These are phyloP conservation scores for Colletotrichum truncatum DNA, from an alignment of 2,329 filamentous ascomycete genomes.

Conservation along the genomic window DNA sequence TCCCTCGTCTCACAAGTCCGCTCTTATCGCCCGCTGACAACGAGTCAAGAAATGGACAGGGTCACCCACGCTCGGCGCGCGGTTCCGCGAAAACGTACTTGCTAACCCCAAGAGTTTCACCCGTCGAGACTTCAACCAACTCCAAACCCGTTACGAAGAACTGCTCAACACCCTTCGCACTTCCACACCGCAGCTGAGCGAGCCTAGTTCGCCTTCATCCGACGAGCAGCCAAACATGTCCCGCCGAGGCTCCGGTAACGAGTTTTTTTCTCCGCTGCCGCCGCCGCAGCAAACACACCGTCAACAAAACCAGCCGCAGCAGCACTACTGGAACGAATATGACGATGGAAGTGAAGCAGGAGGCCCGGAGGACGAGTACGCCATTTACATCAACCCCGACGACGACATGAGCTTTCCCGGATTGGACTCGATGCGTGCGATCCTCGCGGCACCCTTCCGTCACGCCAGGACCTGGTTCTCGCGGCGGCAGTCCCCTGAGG, in stretches of 20 bases:
- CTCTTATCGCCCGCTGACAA: conserved; percentile 17
- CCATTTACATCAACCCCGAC: conserved; percentile 79
- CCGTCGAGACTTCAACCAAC: conserved; percentile 67
- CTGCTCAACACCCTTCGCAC: conserved; percentile 57
- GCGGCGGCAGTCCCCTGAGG: conserved; percentile 18
- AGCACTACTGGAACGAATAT: conserved; percentile 86
- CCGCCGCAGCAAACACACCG: conserved; percentile 34
- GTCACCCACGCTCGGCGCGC: conserved; percentile 69
- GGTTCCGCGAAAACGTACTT: conserved; percentile 74
- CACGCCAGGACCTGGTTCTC: conserved; percentile 63
- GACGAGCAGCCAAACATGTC: conserved; percentile 34
- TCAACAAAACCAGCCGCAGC: conserved; percentile 36
- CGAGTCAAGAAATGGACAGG: conserved; percentile 79
- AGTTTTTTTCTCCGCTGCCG: conserved; percentile 20
- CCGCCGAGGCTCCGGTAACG: conserved; percentile 28
- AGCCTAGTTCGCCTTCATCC: conserved; percentile 49
- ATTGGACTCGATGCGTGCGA: conserved; percentile 64
- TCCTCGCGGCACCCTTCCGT: conserved; percentile 59
- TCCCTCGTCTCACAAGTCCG: not conserved
- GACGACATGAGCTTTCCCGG: conserved; percentile 69
- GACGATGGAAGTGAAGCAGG: conserved; percentile 79
- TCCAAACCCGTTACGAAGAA: conserved; percentile 61
- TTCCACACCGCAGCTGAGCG: conserved; percentile 50
- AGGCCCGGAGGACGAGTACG: conserved; percentile 67
- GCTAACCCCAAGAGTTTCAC: conserved; percentile 77